A percentile compares a stretch with the other conserved stretches of the same genome.
Conservation (phyloP, 2,329 filamentous ascomycete species). For the Diatrype stigma region DNA sequence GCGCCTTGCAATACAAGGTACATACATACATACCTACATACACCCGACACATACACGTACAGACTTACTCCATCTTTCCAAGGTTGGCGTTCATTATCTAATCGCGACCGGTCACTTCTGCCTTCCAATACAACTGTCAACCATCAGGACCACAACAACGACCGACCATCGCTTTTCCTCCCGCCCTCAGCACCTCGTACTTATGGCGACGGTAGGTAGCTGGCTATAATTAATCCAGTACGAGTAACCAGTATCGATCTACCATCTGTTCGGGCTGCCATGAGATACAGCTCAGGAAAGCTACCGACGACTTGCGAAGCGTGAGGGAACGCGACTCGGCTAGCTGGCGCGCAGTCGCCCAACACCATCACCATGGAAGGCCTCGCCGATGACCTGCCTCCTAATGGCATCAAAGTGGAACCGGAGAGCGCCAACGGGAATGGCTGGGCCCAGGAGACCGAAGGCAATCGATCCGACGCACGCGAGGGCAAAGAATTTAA, state of each 20-base stretch:
- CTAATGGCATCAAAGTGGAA: not conserved
- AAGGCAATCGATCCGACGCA: conserved; percentile 6
- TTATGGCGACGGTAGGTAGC: too few relatives aligned
- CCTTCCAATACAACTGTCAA: not conserved
- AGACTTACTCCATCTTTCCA: not conserved
- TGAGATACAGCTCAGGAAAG: not conserved
- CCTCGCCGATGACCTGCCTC: not conserved
- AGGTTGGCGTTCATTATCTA: not conserved
- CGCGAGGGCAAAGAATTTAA: conserved; percentile 14
- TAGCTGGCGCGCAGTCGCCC: not conserved
- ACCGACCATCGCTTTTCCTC: not conserved
- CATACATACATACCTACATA: too few relatives aligned
- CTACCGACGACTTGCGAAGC: not conserved
- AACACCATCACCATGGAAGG: not conserved
- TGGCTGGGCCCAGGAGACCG: not conserved
- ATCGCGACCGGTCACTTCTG: not conserved
- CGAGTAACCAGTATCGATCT: not conserved
- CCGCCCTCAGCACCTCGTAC: too few relatives aligned
- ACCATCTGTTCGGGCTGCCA: not conserved
- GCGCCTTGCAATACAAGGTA: too few relatives aligned
- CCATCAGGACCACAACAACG: not conserved
- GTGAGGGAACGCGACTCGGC: not conserved
- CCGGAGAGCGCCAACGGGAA: not conserved
- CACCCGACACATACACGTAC: too few relatives aligned
- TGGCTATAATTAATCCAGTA: too few relatives aligned